A percentile compares a stretch with the other conserved stretches of the same genome.
phyloP scores from a whole-genome alignment of 2,329 filamentous ascomycete species.

The Trichoderma sp. region DNA sequence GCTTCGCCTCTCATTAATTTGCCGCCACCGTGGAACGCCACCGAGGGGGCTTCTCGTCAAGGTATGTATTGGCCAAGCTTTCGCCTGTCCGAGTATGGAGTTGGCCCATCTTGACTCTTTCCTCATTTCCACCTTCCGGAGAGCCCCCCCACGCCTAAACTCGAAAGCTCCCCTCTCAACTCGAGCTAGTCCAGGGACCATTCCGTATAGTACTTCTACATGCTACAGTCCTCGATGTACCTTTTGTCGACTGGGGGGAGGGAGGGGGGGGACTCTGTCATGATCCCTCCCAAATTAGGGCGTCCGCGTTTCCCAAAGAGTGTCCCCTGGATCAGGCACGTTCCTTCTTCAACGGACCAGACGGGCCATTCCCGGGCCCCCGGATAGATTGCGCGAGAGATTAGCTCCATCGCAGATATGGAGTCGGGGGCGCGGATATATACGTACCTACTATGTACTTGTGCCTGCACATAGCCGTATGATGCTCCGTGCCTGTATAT shows the following conservation, averaged over 20 bases:
- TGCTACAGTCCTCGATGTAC: background rate
- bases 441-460: too few relatives aligned
- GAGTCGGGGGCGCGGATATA: conserved; percentile 1
- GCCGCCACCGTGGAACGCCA: conserved; percentile 8
- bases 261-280: background rate
- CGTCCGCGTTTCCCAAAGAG: conserved; percentile 11
- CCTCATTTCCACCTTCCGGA: conserved; percentile 10
- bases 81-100: conserved; percentile 11
- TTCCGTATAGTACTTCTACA: background rate
- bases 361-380: conserved; percentile 17
- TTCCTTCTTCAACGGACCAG: conserved; percentile 10
- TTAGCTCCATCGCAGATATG: conserved; percentile 18
- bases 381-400: conserved; percentile 19
- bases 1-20: conserved; percentile 15
- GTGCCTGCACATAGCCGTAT: background rate
- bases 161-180: conserved; percentile 4
- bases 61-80: conserved; percentile 4
- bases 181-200: conserved; percentile 2
- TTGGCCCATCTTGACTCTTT: background rate
- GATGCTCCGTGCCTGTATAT: background rate
- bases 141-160: background rate
- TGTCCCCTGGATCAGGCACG: conserved; percentile 5
- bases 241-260: background rate
- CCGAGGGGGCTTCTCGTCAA: background rate
- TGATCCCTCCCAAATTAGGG: conserved; percentile 2